Conservation (phyloP, 2,329 filamentous ascomycete genomes). For the Penicillium verrucosum region DNA sequence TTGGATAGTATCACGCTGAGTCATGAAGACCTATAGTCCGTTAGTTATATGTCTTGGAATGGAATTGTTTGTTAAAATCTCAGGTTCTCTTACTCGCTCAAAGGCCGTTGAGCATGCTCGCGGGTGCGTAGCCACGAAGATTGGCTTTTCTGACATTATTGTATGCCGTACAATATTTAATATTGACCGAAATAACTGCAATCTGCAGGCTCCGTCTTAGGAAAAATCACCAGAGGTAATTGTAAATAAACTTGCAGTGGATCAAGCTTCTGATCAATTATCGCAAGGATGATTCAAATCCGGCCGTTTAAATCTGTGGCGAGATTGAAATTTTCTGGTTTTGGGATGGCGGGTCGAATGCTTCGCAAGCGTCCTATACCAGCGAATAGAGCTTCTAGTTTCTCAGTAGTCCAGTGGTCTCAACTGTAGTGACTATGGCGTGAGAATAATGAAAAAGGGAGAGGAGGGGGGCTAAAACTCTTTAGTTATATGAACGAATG, state of each 20-base stretch:
- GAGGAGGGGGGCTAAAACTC: slow-evolving; percentile 2
- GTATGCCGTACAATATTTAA: not conserved
- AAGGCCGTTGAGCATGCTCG: slow-evolving; percentile 95
- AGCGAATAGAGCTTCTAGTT: slow-evolving; percentile 15
- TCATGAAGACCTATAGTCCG: slow-evolving; percentile 82
- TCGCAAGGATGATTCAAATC: slow-evolving; percentile 1
- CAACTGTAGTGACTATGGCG: slow-evolving; percentile 18
- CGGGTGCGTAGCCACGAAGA: slow-evolving; percentile 92
- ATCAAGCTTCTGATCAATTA: slow-evolving; percentile 8
- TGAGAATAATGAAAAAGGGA: slow-evolving; percentile 11
- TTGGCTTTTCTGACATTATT: slow-evolving; percentile 70
- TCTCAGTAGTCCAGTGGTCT: not conserved
- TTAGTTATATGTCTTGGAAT: not conserved
- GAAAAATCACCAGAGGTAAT: slow-evolving; percentile 7
- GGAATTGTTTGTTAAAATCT: not conserved
- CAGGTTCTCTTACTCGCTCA: slow-evolving; percentile 66
- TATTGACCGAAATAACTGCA: not conserved
- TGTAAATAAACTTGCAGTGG: slow-evolving; percentile 19
- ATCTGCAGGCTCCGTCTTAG: slow-evolving; percentile 1
- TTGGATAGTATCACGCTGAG: slow-evolving; percentile 72
- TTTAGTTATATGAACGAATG: slow-evolving; percentile 17
- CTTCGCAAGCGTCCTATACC: not conserved
- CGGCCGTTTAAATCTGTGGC: not conserved
- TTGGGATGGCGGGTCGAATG: slow-evolving; percentile 1
- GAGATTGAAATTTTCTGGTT: not conserved